Base-by-base conservation (phyloP, 129 eudicot genomes). In the Arctium minus region DNA sequence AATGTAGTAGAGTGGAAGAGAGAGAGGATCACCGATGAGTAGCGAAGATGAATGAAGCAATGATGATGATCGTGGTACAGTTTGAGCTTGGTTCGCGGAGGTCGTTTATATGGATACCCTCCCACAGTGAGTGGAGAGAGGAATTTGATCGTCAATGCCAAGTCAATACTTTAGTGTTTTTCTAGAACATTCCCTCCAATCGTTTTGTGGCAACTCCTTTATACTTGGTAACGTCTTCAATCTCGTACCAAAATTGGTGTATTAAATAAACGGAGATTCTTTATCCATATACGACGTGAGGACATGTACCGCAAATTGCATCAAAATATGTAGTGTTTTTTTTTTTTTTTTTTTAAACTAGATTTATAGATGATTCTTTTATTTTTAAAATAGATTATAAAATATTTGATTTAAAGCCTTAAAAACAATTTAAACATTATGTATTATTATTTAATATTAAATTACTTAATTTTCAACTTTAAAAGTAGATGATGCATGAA, bases 101-200 rank as follows among this genome's bases (percentile, higher is more conserved):
- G n/a, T n/a, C 11, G 53, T 35, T 50, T 75, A 44, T n/a, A 68
- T 17, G 60, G 10, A 39, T 39, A 39, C 9, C 44, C 9, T n/a
- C n/a, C n/a, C n/a, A n/a, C n/a, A n/a, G n/a, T 0, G 1, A 73
- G 46, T 35, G 56, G 60, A 37, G 6, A 39, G 70, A 44, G 53
- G 64, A 39, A 10, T 70, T 81, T 70, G 48, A 46, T 46, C 56
- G 56, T 46, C 56, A 46, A 85, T 32, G 81, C 50, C 40, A 74
- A 85, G 82, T 85, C 88, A 80, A 85, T 31, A n/a, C 76, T 33
- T 2, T 42, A 42, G 48, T 46, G 17, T 11, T 46, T 46, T 50
- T 50, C 62, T 50, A 50, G 18, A 13, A 50, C 56, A 46, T 46
- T 46, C 56, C 56, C 9, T 13, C 62, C 18, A 12, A 13, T 50